phyloP scores from a whole-genome alignment of 192 early-diverging fungal genomes.

The Coemansia sp. region DNA sequence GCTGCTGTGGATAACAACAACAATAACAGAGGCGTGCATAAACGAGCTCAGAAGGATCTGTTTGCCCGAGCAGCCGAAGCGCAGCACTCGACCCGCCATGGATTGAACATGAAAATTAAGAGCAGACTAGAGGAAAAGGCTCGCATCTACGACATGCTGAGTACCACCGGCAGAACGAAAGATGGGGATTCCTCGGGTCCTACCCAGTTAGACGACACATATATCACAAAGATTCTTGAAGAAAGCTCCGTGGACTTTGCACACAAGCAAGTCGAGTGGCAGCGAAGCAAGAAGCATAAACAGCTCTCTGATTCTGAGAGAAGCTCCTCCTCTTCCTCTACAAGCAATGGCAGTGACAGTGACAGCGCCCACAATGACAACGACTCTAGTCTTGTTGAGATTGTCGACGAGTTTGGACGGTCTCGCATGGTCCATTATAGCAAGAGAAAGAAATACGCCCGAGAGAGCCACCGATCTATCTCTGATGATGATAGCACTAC shows the following conservation, averaged over 20 bases:
- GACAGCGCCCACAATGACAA: background rate
- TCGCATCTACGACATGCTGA: conserved; percentile 43
- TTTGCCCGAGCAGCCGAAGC: conserved; percentile 4
- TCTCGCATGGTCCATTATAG: conserved; percentile 29
- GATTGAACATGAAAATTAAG: background rate
- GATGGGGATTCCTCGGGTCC: background rate
- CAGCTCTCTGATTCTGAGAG: background rate
- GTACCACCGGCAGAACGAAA: background rate
- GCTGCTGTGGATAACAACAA: background rate
- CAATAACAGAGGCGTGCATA: conserved; percentile 39
- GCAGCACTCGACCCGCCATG: background rate
- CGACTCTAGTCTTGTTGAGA: conserved; percentile 27
- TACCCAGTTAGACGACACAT: conserved; percentile 22
- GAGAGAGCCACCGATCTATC: background rate
- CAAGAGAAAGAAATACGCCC: conserved; percentile 12
- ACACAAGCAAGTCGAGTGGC: conserved; percentile 11
- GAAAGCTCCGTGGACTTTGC: conserved; percentile 52
- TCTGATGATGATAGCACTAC: conserved; percentile 10
- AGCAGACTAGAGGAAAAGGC: conserved; percentile 43
- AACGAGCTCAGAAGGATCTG: conserved; percentile 26
- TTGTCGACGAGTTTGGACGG: conserved; percentile 53
- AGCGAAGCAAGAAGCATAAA: background rate
- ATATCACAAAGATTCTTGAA: conserved; percentile 32
- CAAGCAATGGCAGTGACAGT: background rate
- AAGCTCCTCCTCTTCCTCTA: background rate